Percentiles rank a stretch among this genome's conserved stretches.
phyloP scores from a whole-genome alignment of 2,329 filamentous ascomycete species.

The Neopestalotiopsis clavispora region DNA sequence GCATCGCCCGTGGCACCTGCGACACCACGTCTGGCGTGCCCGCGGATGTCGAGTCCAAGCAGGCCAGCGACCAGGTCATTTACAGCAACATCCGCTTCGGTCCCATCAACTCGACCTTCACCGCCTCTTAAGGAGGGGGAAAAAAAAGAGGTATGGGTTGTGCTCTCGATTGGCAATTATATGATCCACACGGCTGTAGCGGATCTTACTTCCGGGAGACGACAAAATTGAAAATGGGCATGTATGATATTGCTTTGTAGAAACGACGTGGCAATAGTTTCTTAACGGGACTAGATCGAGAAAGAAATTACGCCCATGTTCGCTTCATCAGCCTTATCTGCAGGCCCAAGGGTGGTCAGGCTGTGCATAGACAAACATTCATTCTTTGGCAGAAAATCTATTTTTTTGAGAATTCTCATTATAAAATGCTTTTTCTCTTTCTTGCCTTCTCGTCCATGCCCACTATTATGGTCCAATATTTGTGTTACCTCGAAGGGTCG shows the following conservation, averaged over 20 bases:
- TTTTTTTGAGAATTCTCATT: background rate
- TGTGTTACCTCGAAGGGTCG: no score
- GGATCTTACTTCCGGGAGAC: background rate
- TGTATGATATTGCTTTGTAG: background rate
- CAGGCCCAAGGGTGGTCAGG: background rate
- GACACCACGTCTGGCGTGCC: constrained; percentile 48
- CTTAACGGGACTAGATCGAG: background rate
- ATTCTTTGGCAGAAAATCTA: background rate
- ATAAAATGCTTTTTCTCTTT: background rate
- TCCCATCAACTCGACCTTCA: constrained; percentile 49
- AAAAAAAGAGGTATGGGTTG: no score
- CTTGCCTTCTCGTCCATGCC: no score
- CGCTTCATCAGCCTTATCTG: background rate
- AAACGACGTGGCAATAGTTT: background rate
- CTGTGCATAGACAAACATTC: background rate
- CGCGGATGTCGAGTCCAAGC: constrained; percentile 44
- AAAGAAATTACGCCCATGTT: background rate
- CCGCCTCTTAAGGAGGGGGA: background rate
- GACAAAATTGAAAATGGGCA: background rate
- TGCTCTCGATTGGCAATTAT: no score
- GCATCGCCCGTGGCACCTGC: constrained; percentile 53
- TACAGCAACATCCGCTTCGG: constrained; percentile 56
- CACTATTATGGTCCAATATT: no score
- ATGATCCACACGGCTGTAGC: background rate
- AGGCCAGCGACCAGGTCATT: constrained; percentile 44